phyloP scores from a whole-genome alignment of 495 filamentous ascomycete species.

The Usnea hakonensis region DNA sequence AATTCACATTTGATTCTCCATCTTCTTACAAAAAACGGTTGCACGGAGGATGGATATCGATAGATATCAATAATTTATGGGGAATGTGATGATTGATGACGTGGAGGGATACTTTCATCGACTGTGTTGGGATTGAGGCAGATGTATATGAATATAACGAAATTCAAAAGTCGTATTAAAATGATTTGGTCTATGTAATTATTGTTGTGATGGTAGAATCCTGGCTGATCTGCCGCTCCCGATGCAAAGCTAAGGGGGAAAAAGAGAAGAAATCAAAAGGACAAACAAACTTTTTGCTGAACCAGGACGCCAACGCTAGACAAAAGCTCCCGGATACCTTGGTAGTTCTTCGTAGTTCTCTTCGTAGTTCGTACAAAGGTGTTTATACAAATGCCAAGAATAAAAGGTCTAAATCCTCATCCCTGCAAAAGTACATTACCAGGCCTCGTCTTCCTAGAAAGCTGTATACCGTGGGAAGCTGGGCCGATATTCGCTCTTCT shows the following conservation, averaged over 20 bases:
- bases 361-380: constrained; percentile 11
- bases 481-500: constrained; percentile 10
- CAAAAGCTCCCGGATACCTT: not conserved
- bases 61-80: too few relatives aligned
- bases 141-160: not conserved
- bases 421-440: constrained; percentile 6
- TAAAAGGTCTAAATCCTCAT: not conserved
- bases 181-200: not conserved
- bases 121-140: not conserved
- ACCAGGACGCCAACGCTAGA: constrained; percentile 17
- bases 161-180: not conserved
- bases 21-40: too few relatives aligned
- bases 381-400: constrained; percentile 5
- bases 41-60: too few relatives aligned
- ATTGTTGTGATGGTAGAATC: not conserved
- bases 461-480: not conserved
- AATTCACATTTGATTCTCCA: too few relatives aligned
- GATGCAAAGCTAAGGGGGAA: not conserved
- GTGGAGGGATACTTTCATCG: not conserved
- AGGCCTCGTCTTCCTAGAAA: not conserved
- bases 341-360: too few relatives aligned
- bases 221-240: not conserved
- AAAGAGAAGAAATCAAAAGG: not conserved
- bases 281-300: constrained; percentile 11
- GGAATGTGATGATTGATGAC: not conserved